Percentiles rank a stretch among this genome's conserved stretches.
phyloP scores from a whole-genome alignment of 1,284 basidiomycete genomes.

The Trametes pubescens region DNA sequence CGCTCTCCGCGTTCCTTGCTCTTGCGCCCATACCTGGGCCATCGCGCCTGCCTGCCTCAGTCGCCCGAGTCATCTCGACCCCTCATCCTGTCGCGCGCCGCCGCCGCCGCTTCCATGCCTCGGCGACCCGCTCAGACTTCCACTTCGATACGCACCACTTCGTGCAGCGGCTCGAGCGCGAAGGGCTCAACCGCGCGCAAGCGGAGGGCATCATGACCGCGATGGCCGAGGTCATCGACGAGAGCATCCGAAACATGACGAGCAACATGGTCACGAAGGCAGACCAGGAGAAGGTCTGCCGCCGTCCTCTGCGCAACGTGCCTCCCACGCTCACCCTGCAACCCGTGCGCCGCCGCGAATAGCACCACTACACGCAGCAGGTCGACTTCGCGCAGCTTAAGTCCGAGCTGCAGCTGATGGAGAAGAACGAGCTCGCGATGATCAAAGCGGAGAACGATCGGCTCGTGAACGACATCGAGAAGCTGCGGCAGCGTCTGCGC shows the following conservation, averaged over 20 bases:
- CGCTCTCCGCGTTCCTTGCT: background rate
- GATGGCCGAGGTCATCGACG: conserved; percentile 94
- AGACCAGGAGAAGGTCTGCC: conserved; percentile 89
- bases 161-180: conserved; percentile 86
- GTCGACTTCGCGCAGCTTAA: conserved; percentile 98
- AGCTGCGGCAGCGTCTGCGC: conserved; percentile 92
- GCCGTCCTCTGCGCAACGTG: conserved; percentile 4
- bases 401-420: conserved; percentile 94
- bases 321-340: background rate
- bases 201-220: conserved; percentile 96
- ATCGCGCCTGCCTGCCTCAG: conserved; percentile 4
- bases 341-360: conserved; percentile 4
- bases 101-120: conserved; percentile 26
- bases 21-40: conserved; percentile 10
- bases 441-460: conserved; percentile 97
- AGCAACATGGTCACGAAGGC: conserved; percentile 93
- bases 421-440: conserved; percentile 97
- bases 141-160: conserved; percentile 97
- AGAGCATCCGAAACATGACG: conserved; percentile 94
- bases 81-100: background rate
- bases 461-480: conserved; percentile 91
- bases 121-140: conserved; percentile 51
- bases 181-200: conserved; percentile 88
- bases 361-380: conserved; percentile 96
- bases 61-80: conserved; percentile 18